These are phyloP conservation scores for Elongisporangium anandrum DNA, from an alignment of 352 stramenopile genomes.

Conservation along the genomic window DNA sequence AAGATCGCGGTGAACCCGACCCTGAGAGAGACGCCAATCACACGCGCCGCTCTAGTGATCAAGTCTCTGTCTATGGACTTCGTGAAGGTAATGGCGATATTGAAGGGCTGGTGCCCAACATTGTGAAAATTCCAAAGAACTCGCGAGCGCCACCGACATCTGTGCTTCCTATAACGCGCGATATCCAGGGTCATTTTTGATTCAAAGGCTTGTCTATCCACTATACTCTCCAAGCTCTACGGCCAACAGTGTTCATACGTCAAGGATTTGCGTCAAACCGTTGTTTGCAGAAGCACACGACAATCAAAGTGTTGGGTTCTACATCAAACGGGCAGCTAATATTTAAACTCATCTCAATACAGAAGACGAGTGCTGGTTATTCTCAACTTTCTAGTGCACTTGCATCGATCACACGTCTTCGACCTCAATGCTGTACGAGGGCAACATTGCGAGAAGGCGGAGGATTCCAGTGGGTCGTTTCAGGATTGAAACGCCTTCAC, in stretches of 20 bases:
- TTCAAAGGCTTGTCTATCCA: too few species aligned
- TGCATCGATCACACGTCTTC: too few species aligned
- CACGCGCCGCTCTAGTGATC: constrained; percentile 7
- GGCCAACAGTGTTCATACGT: too few species aligned
- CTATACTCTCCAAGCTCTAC: too few species aligned
- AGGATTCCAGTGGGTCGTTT: not conserved
- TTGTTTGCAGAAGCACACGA: too few species aligned
- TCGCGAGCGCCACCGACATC: constrained; percentile 6
- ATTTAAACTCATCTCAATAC: too few species aligned
- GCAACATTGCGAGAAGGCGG: not conserved
- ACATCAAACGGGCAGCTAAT: too few species aligned
- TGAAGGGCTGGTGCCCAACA: constrained; percentile 32
- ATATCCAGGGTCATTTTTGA: constrained; percentile 14
- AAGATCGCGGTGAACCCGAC: constrained; percentile 18
- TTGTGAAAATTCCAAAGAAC: constrained; percentile 12
- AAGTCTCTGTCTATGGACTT: constrained; percentile 34
- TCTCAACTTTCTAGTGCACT: too few species aligned
- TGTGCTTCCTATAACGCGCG: constrained; percentile 32
- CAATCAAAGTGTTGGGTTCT: too few species aligned
- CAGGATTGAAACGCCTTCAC: not conserved
- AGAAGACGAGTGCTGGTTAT: too few species aligned
- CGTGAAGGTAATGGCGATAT: constrained; percentile 29
- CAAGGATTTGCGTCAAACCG: too few species aligned
- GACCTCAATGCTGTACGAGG: too few species aligned
- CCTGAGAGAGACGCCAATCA: constrained; percentile 21